These are phyloP conservation scores for Plasmodium coatneyi DNA, from an alignment of 169 alveolate genomes.

Conservation along the genomic window DNA sequence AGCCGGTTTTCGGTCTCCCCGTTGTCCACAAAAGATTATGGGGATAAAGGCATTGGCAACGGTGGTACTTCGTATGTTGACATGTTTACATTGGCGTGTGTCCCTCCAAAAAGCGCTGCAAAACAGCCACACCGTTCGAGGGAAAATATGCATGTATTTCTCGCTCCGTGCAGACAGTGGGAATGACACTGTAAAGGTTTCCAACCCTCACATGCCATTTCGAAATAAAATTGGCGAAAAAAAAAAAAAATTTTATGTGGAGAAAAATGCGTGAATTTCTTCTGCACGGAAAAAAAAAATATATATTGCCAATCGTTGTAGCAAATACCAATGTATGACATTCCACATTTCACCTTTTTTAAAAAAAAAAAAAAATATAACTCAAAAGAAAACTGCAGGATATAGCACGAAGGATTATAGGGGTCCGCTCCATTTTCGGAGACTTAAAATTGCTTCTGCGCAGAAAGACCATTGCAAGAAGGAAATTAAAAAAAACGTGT, in stretches of 20 bases:
- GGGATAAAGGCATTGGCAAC: neutral
- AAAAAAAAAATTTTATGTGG: neutral
- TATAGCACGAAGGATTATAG: neutral
- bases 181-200: neutral
- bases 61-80: neutral
- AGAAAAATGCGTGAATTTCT: neutral
- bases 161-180: neutral
- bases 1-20: neutral
- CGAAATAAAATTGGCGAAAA: neutral
- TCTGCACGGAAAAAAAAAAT: neutral
- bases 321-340: neutral
- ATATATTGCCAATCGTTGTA: neutral
- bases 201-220: neutral
- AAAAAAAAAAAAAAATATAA: neutral
- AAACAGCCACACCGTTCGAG: neutral
- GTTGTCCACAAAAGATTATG: neutral
- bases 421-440: neutral
- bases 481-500: neutral
- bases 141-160: neutral
- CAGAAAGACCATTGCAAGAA: neutral
- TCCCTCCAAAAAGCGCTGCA: neutral
- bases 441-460: neutral
- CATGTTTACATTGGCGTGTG: neutral
- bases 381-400: neutral
- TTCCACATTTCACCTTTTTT: neutral